Evolutionary conservation across 2,329 filamentous ascomycete genomes (phyloP).

Genomic region (Trichoderma aggressivum): DNA sequence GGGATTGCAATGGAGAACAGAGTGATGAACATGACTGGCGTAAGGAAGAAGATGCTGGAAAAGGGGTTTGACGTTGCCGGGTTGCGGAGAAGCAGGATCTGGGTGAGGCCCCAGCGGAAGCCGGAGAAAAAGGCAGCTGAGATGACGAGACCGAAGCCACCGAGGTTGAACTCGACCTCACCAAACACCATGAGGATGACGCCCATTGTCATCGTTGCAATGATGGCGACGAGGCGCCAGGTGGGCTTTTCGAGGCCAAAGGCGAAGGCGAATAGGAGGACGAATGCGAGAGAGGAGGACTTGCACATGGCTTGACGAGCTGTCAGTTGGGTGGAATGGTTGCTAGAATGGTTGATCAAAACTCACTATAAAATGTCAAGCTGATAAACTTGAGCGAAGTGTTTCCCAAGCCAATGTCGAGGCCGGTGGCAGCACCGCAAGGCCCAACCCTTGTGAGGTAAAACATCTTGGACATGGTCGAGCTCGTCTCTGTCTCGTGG

Average conservation of each 20-base stretch:
- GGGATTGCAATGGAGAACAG: slow-evolving; percentile 78
- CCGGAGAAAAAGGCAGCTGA: slow-evolving; percentile 91
- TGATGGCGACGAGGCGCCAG: slow-evolving; percentile 79
- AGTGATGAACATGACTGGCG: slow-evolving; percentile 89
- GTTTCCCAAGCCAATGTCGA: slow-evolving; percentile 95
- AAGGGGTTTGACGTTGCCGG: slow-evolving; percentile 95
- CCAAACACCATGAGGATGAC: slow-evolving; percentile 98
- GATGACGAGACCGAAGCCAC: slow-evolving; percentile 91
- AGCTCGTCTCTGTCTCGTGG: slow-evolving; percentile 52
- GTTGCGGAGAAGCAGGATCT: slow-evolving; percentile 90
- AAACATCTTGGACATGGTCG: slow-evolving; percentile 83
- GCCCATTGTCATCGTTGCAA: slow-evolving; percentile 84
- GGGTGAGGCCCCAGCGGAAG: slow-evolving; percentile 97
- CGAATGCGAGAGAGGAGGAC: slow-evolving; percentile 91
- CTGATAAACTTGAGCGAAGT: slow-evolving; percentile 95
- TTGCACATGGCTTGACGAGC: slow-evolving; percentile 80
- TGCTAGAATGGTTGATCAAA: background rate
- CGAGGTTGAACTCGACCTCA: slow-evolving; percentile 81
- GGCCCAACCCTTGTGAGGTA: slow-evolving; percentile 90
- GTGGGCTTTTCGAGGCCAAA: slow-evolving; percentile 89
- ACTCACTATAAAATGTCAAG: slow-evolving; percentile 87
- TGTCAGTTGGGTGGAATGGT: slow-evolving; percentile 24
- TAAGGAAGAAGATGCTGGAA: slow-evolving; percentile 95
- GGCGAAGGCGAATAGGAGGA: slow-evolving; percentile 89
- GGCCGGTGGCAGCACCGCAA: slow-evolving; percentile 85